A percentile compares a stretch with the other conserved stretches of the same genome.
phyloP scores from a whole-genome alignment of 371 early-diverging fungal species.

The Dichotomocladium elegans region DNA sequence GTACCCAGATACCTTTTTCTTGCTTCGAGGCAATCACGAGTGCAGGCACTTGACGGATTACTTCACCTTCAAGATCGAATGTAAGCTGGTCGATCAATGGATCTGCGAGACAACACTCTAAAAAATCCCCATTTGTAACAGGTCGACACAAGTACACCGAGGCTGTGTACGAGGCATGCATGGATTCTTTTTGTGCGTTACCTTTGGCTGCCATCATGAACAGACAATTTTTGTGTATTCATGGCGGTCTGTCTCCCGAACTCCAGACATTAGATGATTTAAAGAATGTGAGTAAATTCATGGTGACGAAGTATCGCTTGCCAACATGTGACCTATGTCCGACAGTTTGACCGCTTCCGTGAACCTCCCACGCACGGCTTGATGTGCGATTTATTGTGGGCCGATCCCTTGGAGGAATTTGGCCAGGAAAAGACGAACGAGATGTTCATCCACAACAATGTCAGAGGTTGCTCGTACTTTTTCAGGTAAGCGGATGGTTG shows the following conservation, averaged over 20 bases:
- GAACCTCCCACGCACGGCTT: slow-evolving; percentile 94
- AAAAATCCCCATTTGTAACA: slow-evolving; percentile 29
- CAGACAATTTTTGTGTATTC: slow-evolving; percentile 96
- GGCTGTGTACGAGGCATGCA: slow-evolving; percentile 86
- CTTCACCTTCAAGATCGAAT: slow-evolving; percentile 96
- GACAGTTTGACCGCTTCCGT: slow-evolving; percentile 88
- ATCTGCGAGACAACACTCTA: too few relatives aligned
- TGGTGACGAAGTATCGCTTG: neutral
- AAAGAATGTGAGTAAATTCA: slow-evolving; percentile 43
- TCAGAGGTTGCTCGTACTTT: slow-evolving; percentile 94
- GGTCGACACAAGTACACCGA: slow-evolving; percentile 94
- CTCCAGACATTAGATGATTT: slow-evolving; percentile 85
- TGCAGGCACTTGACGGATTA: slow-evolving; percentile 97
- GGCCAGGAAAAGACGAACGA: slow-evolving; percentile 84
- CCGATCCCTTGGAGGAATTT: slow-evolving; percentile 96
- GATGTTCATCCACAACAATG: slow-evolving; percentile 84
- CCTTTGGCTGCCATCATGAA: slow-evolving; percentile 97
- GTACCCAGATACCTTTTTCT: slow-evolving; percentile 88
- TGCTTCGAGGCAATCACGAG: slow-evolving; percentile 98
- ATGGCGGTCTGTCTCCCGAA: slow-evolving; percentile 98
- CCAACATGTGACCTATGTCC: neutral
- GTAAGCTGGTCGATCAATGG: slow-evolving; percentile 47
- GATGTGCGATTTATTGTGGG: slow-evolving; percentile 98
- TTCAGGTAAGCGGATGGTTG: slow-evolving; percentile 64
- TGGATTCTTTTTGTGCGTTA: slow-evolving; percentile 92